Conservation (phyloP, 768 basidiomycete genomes). For the Mrakia gelida region DNA sequence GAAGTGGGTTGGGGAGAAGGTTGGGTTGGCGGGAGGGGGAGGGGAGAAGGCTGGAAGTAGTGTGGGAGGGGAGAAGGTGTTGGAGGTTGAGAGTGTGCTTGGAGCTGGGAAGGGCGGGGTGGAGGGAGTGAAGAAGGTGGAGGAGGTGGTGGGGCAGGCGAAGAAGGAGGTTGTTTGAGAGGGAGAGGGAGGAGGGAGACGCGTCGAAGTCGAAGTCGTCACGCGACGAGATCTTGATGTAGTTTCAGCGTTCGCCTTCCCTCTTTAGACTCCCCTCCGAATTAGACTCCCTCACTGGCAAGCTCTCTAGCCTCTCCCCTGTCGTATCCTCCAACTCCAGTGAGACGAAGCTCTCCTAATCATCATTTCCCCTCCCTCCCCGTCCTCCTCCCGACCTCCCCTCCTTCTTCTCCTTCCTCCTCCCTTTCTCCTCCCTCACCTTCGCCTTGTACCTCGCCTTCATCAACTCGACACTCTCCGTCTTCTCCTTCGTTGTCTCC, state of each 20-base stretch:
- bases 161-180: background rate
- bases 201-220: background rate
- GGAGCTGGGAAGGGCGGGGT: background rate
- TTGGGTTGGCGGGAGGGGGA: background rate
- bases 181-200: background rate
- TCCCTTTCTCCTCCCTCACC: conserved; percentile 2
- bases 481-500: conserved; percentile 8
- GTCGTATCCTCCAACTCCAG: no score
- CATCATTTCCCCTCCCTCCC: conserved; percentile 6
- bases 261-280: no score
- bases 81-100: background rate
- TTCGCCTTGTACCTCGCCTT: background rate
- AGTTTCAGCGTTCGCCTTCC: no score
- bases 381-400: background rate
- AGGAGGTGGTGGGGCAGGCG: background rate
- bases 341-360: background rate
- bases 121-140: background rate
- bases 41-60: background rate
- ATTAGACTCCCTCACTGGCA: no score
- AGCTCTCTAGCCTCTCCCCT: no score
- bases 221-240: background rate
- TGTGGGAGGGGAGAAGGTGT: background rate
- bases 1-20: background rate
- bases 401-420: conserved; percentile 18
- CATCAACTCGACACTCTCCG: conserved; percentile 3